Evolutionary conservation across 1,139 yeast genomes (phyloP), one percentile per base, ranked within the genome.

Genomic region (Pichia sp.): DNA sequence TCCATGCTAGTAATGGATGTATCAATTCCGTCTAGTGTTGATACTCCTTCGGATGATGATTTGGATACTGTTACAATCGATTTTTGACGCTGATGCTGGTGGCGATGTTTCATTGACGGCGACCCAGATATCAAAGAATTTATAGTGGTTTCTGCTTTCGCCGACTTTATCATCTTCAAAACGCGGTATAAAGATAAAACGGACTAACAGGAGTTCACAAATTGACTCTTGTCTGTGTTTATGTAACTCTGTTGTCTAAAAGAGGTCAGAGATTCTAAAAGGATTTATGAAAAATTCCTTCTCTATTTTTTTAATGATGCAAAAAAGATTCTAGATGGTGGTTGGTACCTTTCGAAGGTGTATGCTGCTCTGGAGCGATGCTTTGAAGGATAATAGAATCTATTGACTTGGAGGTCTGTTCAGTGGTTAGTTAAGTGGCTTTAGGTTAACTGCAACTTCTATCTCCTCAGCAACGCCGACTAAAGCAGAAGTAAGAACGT

Each of bases 1-100:
- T 56, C 54, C n/a, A 56, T 45, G 31, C 59, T 56, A 2, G 59
- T 54, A 6, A 45, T 29, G 1, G 50, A 38, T n/a, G 59, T 53
- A 31, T 56, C 56, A 29, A 43, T 32, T 10, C 53, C 55, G 26
- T 50, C 54, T 13, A 50, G 26, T 10, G 54, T 43, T 4, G 56
- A 56, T 2, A 50, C 49, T 2, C 58, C 59, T 30, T 54, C 59
- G 0, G 60, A 57, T 13, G 61, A 57, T 10, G 60, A 57, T 26
- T 59, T 57, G 1, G 57, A 54, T 13, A 47, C 47, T 4, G 52
- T 26, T 4, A 40, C 43, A 10, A 30, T 19, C 8, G 51, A 48
- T 30, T 53, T 55, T 13, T 47, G 53, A 6, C 46, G 46, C 15
- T 15, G 47, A n/a, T 34, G 31, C 11, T 30, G 47, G 3, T n/a